Percentiles rank a stretch among this genome's conserved stretches.
Evolutionary conservation across 2,329 filamentous ascomycete species (phyloP).

Genomic region (Hypoxylon sp.): DNA sequence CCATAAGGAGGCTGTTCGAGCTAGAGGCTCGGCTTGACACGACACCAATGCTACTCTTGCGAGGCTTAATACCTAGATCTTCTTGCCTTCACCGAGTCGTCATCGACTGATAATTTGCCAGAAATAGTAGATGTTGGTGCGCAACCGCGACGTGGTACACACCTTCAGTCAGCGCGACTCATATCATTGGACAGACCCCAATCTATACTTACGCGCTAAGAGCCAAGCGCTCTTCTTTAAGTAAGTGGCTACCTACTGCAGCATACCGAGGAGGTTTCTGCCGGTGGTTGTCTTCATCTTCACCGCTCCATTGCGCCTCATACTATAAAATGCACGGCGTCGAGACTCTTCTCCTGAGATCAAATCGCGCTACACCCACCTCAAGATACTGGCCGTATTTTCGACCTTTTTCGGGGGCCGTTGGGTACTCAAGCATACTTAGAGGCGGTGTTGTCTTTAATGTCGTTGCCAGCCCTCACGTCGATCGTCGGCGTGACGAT

Average conservation of each 20-base stretch:
- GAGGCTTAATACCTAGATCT: conserved; percentile 16
- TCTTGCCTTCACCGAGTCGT: background rate
- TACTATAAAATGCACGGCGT: conserved; percentile 22
- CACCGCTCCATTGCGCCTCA: conserved; percentile 38
- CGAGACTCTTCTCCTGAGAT: conserved; percentile 25
- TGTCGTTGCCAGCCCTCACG: conserved; percentile 1
- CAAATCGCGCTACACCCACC: conserved; percentile 40
- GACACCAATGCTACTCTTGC: conserved; percentile 8
- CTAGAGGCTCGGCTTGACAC: conserved; percentile 13
- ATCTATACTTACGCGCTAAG: conserved; percentile 14
- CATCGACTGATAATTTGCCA: conserved; percentile 22
- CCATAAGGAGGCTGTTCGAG: background rate
- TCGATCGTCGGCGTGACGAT: conserved; percentile 20
- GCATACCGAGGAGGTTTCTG: conserved; percentile 19
- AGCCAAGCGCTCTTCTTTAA: conserved; percentile 14
- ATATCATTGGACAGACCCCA: conserved; percentile 35
- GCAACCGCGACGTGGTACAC: conserved; percentile 15
- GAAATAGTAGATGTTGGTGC: conserved; percentile 36
- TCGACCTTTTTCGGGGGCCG: conserved; percentile 41
- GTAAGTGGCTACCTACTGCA: conserved; percentile 19
- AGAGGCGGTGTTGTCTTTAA: conserved; percentile 6
- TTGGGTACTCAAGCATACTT: conserved; percentile 26
- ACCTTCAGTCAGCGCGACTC: conserved; percentile 20
- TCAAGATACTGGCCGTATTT: conserved; percentile 21
- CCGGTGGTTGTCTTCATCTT: conserved; percentile 13